Conservation (phyloP, 495 filamentous ascomycete species). For the Echria macrotheca region DNA sequence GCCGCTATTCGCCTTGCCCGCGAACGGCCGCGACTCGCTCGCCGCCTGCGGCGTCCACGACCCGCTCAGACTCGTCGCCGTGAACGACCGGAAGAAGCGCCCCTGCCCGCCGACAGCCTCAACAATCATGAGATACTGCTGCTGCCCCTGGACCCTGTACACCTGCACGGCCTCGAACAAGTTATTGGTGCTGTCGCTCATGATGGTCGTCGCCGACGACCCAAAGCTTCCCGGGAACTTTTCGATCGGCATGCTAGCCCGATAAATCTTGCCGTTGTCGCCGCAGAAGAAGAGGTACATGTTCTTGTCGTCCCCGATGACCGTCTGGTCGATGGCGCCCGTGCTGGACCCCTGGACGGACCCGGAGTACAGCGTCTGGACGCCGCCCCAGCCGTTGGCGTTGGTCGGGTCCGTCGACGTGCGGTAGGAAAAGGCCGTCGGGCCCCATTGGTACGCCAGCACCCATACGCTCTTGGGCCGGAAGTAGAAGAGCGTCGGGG, state of each 20-base stretch:
- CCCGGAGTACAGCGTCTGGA: slow-evolving; percentile 51
- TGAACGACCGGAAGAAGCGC: slow-evolving; percentile 62
- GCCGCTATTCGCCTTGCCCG: slow-evolving; percentile 57
- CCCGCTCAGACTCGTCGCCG: slow-evolving; percentile 47
- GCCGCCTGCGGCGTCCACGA: slow-evolving; percentile 50
- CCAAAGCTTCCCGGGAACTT: slow-evolving; percentile 59
- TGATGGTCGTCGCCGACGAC: slow-evolving; percentile 36
- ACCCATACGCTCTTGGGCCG: slow-evolving; percentile 54
- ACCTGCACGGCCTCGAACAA: slow-evolving; percentile 62
- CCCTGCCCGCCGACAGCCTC: slow-evolving; percentile 53
- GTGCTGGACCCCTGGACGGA: slow-evolving; percentile 44
- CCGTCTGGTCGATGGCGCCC: slow-evolving; percentile 53
- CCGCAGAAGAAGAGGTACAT: slow-evolving; percentile 65
- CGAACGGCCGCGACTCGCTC: slow-evolving; percentile 51
- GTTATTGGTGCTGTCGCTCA: slow-evolving; percentile 49
- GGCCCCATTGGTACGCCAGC: slow-evolving; percentile 57
- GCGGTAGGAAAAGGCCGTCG: slow-evolving; percentile 51
- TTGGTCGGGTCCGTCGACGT: slow-evolving; percentile 54
- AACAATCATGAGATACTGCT: slow-evolving; percentile 58
- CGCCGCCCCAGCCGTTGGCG: slow-evolving; percentile 50
- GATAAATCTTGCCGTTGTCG: slow-evolving; percentile 62
- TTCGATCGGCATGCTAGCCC: slow-evolving; percentile 51
- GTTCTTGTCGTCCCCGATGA: slow-evolving; percentile 52
- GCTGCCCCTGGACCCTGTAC: slow-evolving; percentile 52
- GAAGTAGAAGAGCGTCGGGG: slow-evolving; percentile 59